These are phyloP conservation scores for Boletus sp. DNA, from an alignment of 768 basidiomycete genomes.

Conservation along the genomic window DNA sequence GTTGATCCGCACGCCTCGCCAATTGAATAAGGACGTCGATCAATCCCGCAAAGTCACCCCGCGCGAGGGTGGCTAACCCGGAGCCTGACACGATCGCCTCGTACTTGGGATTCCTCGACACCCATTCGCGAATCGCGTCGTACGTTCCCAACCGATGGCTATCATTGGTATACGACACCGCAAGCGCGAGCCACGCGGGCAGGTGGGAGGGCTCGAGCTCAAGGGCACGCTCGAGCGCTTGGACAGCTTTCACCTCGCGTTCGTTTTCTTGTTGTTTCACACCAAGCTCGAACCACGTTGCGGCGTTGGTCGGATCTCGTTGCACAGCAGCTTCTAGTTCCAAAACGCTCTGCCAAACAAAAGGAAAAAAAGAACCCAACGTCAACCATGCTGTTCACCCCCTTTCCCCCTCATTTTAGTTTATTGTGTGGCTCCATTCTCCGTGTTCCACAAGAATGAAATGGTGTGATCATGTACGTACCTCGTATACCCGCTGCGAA, in stretches of 20 bases:
- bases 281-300: slow-evolving; percentile 89
- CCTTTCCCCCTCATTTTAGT: background rate
- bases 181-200: slow-evolving; percentile 86
- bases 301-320: slow-evolving; percentile 63
- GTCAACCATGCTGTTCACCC: slow-evolving; percentile 15
- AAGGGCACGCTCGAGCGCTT: slow-evolving; percentile 77
- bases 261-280: slow-evolving; percentile 99
- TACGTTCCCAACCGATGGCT: slow-evolving; percentile 71
- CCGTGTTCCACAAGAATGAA: slow-evolving; percentile 15
- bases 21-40: slow-evolving; percentile 80
- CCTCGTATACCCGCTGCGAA: slow-evolving; percentile 37
- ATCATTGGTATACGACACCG: slow-evolving; percentile 91
- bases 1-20: slow-evolving; percentile 52
- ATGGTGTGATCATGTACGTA: slow-evolving; percentile 24
- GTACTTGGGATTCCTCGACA: slow-evolving; percentile 56
- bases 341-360: slow-evolving; percentile 64
- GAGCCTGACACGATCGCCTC: slow-evolving; percentile 41
- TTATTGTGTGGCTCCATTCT: slow-evolving; percentile 2
- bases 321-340: slow-evolving; percentile 91
- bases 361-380: slow-evolving; percentile 12
- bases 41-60: slow-evolving; percentile 45
- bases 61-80: slow-evolving; percentile 28
- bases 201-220: slow-evolving; percentile 77
- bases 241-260: slow-evolving; percentile 85
- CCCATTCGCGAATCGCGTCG: slow-evolving; percentile 84